Evolutionary conservation across 2,329 filamentous ascomycete genomes (phyloP).

Genomic region (Aspergillus tanneri): DNA sequence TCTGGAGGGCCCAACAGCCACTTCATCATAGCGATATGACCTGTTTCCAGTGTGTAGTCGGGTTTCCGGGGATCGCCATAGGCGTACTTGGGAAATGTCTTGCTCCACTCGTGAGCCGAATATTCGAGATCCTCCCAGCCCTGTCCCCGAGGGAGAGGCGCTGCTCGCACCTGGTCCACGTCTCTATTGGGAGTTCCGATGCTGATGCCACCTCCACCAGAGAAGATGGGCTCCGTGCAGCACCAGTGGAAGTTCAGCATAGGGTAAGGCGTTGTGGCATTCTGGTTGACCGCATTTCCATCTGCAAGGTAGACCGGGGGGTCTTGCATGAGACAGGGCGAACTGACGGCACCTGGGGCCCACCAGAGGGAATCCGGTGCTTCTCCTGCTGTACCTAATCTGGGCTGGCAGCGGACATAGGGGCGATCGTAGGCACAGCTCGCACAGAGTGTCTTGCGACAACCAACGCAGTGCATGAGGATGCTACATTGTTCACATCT

Average conservation of each 20-base stretch:
- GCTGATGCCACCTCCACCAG: constrained; percentile 59
- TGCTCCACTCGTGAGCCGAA: constrained; percentile 43
- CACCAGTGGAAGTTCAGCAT: constrained; percentile 60
- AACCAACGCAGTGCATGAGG: constrained; percentile 62
- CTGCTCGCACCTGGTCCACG: constrained; percentile 57
- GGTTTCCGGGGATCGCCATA: constrained; percentile 41
- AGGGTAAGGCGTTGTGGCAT: constrained; percentile 42
- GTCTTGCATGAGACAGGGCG: constrained; percentile 60
- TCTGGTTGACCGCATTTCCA: constrained; percentile 36
- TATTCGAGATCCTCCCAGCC: constrained; percentile 59
- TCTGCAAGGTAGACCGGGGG: constrained; percentile 33
- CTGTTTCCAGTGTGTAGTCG: constrained; percentile 41
- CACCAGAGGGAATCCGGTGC: constrained; percentile 54
- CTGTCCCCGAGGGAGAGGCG: constrained; percentile 54
- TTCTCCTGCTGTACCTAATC: constrained; percentile 12
- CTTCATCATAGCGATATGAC: constrained; percentile 45
- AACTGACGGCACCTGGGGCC: constrained; percentile 56
- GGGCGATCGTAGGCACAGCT: constrained; percentile 59
- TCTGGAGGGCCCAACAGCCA: constrained; percentile 51
- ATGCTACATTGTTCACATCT: constrained; percentile 62
- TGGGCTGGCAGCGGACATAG: constrained; percentile 39
- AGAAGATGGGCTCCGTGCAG: constrained; percentile 60
- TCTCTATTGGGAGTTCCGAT: constrained; percentile 55
- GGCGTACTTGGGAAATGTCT: constrained; percentile 40
- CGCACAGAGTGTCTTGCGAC: constrained; percentile 59